Conservation (phyloP, 768 basidiomycete genomes). For the Tulasnella sp. region DNA sequence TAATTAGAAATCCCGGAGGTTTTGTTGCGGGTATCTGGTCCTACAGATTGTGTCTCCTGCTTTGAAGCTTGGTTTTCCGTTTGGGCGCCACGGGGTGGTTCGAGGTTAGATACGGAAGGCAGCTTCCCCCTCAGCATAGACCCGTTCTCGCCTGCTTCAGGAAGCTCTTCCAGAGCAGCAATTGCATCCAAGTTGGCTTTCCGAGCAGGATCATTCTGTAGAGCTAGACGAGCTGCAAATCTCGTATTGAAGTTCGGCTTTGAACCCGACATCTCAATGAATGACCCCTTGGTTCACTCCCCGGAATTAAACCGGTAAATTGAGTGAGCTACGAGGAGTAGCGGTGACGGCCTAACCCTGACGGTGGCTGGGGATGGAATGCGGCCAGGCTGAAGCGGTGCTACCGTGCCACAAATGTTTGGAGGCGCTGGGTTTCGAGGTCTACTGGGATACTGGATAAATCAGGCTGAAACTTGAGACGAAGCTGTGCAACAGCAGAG, state of each 20-base stretch:
- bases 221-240: neutral
- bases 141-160: neutral
- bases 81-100: neutral
- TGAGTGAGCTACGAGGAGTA: neutral
- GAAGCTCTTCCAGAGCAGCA: neutral
- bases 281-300: neutral
- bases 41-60: neutral
- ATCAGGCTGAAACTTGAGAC: neutral
- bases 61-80: neutral
- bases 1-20: neutral
- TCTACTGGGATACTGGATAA: neutral
- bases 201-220: neutral
- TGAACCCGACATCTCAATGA: neutral
- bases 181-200: neutral
- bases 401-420: neutral
- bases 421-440: neutral
- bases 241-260: neutral
- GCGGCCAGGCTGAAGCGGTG: neutral
- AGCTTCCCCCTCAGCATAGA: neutral
- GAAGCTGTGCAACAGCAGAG: neutral
- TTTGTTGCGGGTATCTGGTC: neutral
- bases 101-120: neutral
- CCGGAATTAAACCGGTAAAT: neutral
- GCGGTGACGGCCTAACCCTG: neutral
- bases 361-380: neutral